phyloP scores from a whole-genome alignment of 2,329 filamentous ascomycete species.

The Cordyceps tenuipes region DNA sequence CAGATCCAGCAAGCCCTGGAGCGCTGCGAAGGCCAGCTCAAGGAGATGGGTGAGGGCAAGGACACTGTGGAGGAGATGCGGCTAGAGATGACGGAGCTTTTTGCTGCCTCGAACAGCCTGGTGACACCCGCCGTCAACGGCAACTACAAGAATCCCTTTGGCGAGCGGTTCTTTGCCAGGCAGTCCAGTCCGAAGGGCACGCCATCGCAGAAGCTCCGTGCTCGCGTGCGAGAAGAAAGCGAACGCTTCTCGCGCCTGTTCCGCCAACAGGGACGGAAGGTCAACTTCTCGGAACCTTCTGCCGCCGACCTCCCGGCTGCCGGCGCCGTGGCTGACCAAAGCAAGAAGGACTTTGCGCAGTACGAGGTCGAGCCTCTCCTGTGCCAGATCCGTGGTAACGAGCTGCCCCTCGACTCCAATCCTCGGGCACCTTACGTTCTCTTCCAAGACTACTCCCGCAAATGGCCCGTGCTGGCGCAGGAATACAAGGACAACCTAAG shows the following conservation, averaged over 20 bases:
- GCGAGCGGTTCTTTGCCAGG: constrained; percentile 42
- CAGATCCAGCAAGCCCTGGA: constrained; percentile 44
- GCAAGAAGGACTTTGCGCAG: constrained; percentile 40
- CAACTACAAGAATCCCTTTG: constrained; percentile 47
- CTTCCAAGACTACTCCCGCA: constrained; percentile 44
- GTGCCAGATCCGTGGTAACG: constrained; percentile 42
- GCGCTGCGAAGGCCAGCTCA: constrained; percentile 40
- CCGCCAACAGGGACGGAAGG: constrained; percentile 40
- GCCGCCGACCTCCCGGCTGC: constrained; percentile 21
- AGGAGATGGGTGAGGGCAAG: constrained; percentile 40
- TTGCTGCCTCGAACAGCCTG: constrained; percentile 44
- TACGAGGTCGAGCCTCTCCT: constrained; percentile 41
- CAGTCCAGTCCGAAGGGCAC: constrained; percentile 42
- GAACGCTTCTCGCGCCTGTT: constrained; percentile 41
- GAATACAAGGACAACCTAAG: constrained; percentile 47
- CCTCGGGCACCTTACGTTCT: constrained; percentile 45
- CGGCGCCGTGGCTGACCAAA: constrained; percentile 26
- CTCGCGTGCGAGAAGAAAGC: constrained; percentile 43
- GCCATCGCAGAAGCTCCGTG: constrained; percentile 42
- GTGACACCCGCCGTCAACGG: constrained; percentile 45
- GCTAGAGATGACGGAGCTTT: constrained; percentile 44
- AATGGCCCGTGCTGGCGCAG: constrained; percentile 43
- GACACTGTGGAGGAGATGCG: constrained; percentile 47
- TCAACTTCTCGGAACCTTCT: constrained; percentile 30
- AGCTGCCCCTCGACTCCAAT: constrained; percentile 44